Base-by-base conservation (phyloP, 345 rosid species). In the Euclidium syriacum region DNA sequence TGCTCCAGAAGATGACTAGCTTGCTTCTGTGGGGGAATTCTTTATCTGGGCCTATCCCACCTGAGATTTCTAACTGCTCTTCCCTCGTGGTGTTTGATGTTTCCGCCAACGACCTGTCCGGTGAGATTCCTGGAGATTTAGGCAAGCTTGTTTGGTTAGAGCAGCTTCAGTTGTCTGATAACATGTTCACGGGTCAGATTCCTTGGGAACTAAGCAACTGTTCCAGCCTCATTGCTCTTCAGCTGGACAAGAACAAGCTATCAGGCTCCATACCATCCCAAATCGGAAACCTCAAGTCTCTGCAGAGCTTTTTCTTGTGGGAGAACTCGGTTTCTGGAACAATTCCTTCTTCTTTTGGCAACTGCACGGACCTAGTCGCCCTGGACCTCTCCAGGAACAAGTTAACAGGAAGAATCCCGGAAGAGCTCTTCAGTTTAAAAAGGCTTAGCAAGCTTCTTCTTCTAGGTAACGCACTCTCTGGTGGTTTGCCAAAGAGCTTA, bases 101-200 rank as follows among this genome's bases (percentile, higher is more conserved):
- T 56, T 89, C 98, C 3, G 90, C 95, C 46, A 92, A 92, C 68
- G 79, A 82, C 62, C 74, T 92, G 20, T 73, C 91, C 10, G 95
- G 97, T 19, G 80, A 79, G 61, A 80, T 92, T 32, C 95, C 98
- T 10, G 83, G 83, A 24, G 97, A 87, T 69, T 38, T 89, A 50
- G 98, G 95, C 23, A 89, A 84, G 81, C 78, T 89, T 23, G 68
- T 29, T 39, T 75, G 74, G 58, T 82, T 92, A 38, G 98, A 92
- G 76, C 97, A 92, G 77, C 97, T 92, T 65, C 95, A 92, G 60
- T 70, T 92, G 80, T 92, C 98, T 10, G 98, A 92, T 81, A 92
- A 92, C 63, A 67, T 72, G 12, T 68, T 92, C 6, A 81, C 73
- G 0, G 95, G 96, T 48, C 67, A 55, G 48, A 89, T 92, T 69